Base-by-base conservation (phyloP, 225 moss, liverwort and hornwort species). In the Anthoceros angustus region DNA sequence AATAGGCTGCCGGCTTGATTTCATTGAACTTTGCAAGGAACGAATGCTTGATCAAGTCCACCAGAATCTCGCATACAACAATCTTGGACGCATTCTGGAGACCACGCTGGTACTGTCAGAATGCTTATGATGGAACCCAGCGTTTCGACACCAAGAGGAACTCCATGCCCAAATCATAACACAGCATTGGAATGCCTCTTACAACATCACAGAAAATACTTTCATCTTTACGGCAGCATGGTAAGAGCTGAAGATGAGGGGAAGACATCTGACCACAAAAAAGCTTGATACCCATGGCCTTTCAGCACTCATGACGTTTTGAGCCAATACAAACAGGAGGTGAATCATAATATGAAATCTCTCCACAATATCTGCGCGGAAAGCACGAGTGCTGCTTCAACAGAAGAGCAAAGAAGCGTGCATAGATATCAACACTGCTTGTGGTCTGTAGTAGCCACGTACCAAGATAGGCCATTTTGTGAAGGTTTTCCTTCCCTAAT, bases 381-480 rank as follows among this genome's bases (percentile, higher is more conserved):
- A 40, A 64, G 18, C 24, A 64, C 25, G 0, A 39, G n/a, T 23
- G 41, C 55, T 60, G 23, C 5, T 23, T 15, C 12, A 63, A 20
- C 41, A 16, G 10, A 64, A 2, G 2, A 55, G 55, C 18, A 12
- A 2, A 55, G n/a, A n/a, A 15, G 4, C 55, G 0, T 9, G n/a
- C 1, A 23, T 18, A 8, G 7, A 55, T 15, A 9, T 7, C 55
- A 55, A 8, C 18, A 8, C 5, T 0, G n/a, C 55, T 48, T 12
- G 46, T 48, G 49, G 12, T 49, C 62, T 67, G 68, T 62, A 66
- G 42, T 21, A 62, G 42, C 5, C 16, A 5, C 10, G 12, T 84
- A 98, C 95, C 98, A 74, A 82, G 82, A 79, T 92, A 92, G 21
- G 98, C 98, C 98, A 98, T 92, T 79, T 98, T 98, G 79, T 92